Evolutionary conservation across 1,284 basidiomycete species (phyloP), one percentile per base, ranked within the genome.

Genomic region (Pyrrhoderma lamaoense): DNA sequence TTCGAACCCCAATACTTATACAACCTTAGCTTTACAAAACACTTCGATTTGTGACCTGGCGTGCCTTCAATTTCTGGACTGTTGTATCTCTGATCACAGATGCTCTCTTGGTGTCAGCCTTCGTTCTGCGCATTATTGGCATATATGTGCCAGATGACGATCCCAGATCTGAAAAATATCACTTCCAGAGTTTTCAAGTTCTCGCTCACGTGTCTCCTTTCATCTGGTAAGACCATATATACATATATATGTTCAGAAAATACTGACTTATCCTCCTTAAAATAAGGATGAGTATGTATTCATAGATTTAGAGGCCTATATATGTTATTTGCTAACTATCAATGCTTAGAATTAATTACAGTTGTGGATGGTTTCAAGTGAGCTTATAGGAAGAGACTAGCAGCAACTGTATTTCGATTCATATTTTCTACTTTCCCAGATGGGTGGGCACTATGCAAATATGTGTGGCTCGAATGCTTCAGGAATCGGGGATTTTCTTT

Each of bases 401-500:
- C n/a, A n/a, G n/a, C n/a, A n/a, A n/a, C n/a, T 18, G 22, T 42
- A 31, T 18, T 14, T 5, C 25, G 14, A 35, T 48, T 42, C 51
- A 38, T 52, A 34, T 18, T 34, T 18, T 43, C 48, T 21, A 13
- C 11, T 40, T 22, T 49, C 44, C 19, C 46, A 85, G 82, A 60
- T 89, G 86, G 58, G 76, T 90, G 45, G 89, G 89, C 1, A 89
- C 84, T 1, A 85, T 89, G 83, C 87, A 91, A 61, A 89, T 93
- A 34, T 91, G 89, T 58, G 79, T 92, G 16, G 79, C 84, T 11
- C 77, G 89, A 11, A 96, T 96, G 93, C 70, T 96, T 56, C 82
- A 88, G 63, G 93, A 97, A 66, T 93, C 89, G 8, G 83, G 88
- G 2, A 92, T 95, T 52, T 98, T 97, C 73, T 93, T 95, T 71